These are phyloP conservation scores for Mediolabrus comicus DNA, from an alignment of 108 stramenopile genomes.

Conservation along the genomic window DNA sequence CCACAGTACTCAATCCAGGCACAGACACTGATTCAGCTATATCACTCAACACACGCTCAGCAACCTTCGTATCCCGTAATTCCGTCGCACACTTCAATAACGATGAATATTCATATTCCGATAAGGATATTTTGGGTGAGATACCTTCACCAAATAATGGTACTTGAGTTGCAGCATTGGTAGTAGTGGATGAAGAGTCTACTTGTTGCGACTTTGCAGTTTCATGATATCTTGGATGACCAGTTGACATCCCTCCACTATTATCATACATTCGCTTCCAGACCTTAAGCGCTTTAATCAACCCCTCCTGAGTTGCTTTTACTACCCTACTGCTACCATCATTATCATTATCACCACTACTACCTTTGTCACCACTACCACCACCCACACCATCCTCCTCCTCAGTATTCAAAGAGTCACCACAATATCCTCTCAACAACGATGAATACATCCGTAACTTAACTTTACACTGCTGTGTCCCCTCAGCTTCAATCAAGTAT, in stretches of 20 bases:
- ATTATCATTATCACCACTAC: background rate
- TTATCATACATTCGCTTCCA: slow-evolving; percentile 61
- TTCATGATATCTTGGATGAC: slow-evolving; percentile 4
- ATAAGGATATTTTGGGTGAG: slow-evolving; percentile 44
- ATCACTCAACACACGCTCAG: slow-evolving; percentile 69
- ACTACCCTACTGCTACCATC: background rate
- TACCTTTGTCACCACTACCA: background rate
- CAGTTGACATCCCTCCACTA: slow-evolving; percentile 30
- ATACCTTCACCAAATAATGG: slow-evolving; percentile 42
- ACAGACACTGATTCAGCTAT: slow-evolving; percentile 78
- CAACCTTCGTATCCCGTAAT: slow-evolving; percentile 44
- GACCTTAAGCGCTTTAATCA: slow-evolving; percentile 50
- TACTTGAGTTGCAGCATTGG: background rate
- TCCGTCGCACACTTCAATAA: slow-evolving; percentile 58
- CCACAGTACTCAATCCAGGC: slow-evolving; percentile 57
- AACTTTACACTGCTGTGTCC: slow-evolving; percentile 63
- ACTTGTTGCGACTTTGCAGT: slow-evolving; percentile 7
- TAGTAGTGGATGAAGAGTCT: background rate
- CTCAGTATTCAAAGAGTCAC: background rate
- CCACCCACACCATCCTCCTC: slow-evolving; percentile 13
- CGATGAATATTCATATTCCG: slow-evolving; percentile 70
- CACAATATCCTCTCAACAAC: slow-evolving; percentile 66
- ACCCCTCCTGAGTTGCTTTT: slow-evolving; percentile 16
- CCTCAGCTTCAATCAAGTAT: slow-evolving; percentile 64
- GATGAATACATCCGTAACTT: slow-evolving; percentile 77